Base-by-base conservation (phyloP, 768 basidiomycete genomes). In the Arthromyces matolae region DNA sequence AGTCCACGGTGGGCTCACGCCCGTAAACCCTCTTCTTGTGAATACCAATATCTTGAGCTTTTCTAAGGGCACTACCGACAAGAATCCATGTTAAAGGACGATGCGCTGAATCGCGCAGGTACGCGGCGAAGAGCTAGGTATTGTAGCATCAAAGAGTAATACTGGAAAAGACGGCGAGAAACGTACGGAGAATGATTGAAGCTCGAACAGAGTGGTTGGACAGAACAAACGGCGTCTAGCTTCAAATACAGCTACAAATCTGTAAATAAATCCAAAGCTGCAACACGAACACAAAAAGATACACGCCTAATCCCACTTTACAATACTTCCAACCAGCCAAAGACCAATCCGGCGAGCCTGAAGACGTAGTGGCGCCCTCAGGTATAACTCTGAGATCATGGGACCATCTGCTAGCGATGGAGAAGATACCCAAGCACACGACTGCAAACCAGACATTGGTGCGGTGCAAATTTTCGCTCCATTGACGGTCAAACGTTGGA, bases 41-140 rank as follows among this genome's bases (percentile, higher is more conserved):
- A 5, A 83, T 83, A 20, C 90, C 90, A 3, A 88, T 73, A 54
- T 92, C 89, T 63, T 86, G 78, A 22, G 79, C 79, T 60, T 86
- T 87, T 38, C 73, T 80, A 37, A 75, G 65, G 19, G 70, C 89
- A 45, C 71, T 70, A 50, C 71, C 80, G 48, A 73, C 62, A 49
- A 80, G 62, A 24, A 76, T 57, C 84, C 86, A 86, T 16, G 72
- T 71, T 3, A 72, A 68, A 8, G 79, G 69, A 44, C 74, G 69
- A 36, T 71, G 70, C n/a, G 64, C 61, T 1, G 76, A 77, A 34
- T 75, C 76, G 32, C 74, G 69, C 39, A 80, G 63, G 59, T 78
- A 87, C 60, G 78, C 70, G n/a, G 71, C 72, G 52, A 79, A 65
- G 10, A 83, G 61, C 81, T 82, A 56, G 38, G 34, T n/a, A 44